phyloP scores from a whole-genome alignment of 2,329 filamentous ascomycete species.

The Fusarium compactum region DNA sequence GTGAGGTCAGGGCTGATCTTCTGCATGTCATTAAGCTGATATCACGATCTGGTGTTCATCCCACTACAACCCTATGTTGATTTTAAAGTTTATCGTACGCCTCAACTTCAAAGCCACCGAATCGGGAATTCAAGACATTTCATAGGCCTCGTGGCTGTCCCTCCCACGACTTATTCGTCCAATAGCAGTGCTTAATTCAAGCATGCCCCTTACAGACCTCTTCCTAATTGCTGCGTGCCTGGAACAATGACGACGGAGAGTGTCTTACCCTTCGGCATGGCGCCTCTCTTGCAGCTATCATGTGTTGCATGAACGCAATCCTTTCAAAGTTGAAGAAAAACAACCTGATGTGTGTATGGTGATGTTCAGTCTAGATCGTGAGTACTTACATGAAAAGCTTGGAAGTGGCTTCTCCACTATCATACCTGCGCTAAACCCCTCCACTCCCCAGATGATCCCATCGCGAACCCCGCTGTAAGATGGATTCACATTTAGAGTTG shows the following conservation, averaged over 20 bases:
- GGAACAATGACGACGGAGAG: conserved; percentile 1
- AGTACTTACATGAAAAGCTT: neutral
- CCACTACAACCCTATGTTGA: neutral
- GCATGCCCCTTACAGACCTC: conserved; percentile 35
- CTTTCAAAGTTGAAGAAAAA: neutral
- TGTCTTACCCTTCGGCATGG: conserved; percentile 24
- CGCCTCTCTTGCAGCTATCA: conserved; percentile 18
- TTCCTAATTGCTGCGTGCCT: conserved; percentile 29
- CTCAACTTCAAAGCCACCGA: conserved; percentile 13
- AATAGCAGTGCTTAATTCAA: conserved; percentile 29
- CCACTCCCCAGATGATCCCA: conserved; percentile 25
- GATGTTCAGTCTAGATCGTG: neutral
- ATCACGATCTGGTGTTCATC: neutral
- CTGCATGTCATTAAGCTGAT: conserved; percentile 11
- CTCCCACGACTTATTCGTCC: conserved; percentile 10
- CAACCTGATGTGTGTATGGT: neutral
- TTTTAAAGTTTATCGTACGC: conserved; percentile 17
- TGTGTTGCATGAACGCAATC: conserved; percentile 27
- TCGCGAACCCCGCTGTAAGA: conserved; percentile 25
- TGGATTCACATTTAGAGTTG: neutral
- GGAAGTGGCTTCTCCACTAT: conserved; percentile 18
- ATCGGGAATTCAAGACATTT: neutral
- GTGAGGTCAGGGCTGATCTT: neutral
- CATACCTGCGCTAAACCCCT: neutral
- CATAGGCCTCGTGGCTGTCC: conserved; percentile 26